Conservation (phyloP, 2,329 filamentous ascomycete genomes). For the Fusarium sp. region DNA sequence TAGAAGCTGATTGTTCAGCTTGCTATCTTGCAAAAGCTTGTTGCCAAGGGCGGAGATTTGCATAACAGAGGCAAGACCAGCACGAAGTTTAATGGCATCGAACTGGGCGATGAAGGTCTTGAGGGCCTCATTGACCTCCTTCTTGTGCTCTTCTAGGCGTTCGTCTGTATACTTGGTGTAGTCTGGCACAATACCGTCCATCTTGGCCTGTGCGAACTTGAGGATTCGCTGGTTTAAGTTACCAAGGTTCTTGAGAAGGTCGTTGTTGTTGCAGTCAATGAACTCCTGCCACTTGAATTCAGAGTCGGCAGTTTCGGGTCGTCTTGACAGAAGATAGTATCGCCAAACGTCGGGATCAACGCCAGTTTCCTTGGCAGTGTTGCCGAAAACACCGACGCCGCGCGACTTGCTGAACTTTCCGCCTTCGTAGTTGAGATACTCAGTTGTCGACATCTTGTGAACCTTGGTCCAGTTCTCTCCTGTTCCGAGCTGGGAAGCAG, state of each 20-base stretch:
- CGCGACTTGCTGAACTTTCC: constrained; percentile 95
- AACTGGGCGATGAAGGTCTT: constrained; percentile 74
- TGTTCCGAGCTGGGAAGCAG: constrained; percentile 85
- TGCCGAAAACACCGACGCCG: constrained; percentile 90
- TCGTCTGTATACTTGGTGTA: constrained; percentile 67
- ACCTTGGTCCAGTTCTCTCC: constrained; percentile 89
- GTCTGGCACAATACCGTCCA: constrained; percentile 75
- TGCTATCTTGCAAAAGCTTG: constrained; percentile 63
- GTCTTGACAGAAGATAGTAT: constrained; percentile 87
- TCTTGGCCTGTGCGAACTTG: constrained; percentile 82
- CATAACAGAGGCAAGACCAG: constrained; percentile 73
- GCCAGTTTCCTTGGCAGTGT: constrained; percentile 87
- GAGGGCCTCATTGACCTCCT: constrained; percentile 74
- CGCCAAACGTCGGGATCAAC: constrained; percentile 90
- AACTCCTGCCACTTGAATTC: constrained; percentile 92
- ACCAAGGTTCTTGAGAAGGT: constrained; percentile 80
- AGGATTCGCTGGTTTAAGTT: constrained; percentile 80
- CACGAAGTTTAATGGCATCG: constrained; percentile 77
- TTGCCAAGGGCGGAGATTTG: constrained; percentile 70
- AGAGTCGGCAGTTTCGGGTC: constrained; percentile 86
- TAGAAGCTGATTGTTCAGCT: constrained; percentile 65
- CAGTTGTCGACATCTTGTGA: constrained; percentile 87
- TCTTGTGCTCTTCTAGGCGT: constrained; percentile 64
- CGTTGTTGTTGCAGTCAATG: constrained; percentile 86
- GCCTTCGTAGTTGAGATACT: constrained; percentile 86